A percentile compares a stretch with the other conserved stretches of the same genome.
phyloP scores from a whole-genome alignment of 2,329 filamentous ascomycete species.

The Escovopsis sp. region DNA sequence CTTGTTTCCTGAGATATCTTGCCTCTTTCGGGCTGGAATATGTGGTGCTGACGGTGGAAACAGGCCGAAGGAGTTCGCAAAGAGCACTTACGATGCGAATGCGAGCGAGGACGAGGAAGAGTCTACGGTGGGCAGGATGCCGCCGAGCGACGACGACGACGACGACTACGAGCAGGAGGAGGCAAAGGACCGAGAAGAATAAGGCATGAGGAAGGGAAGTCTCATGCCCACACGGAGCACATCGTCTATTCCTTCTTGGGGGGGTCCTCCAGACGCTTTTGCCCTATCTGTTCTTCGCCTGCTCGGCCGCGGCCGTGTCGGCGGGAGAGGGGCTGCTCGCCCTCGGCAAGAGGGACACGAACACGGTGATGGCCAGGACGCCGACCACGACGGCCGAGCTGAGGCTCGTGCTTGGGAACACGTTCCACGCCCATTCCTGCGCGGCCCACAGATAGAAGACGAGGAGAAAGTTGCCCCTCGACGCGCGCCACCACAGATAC shows the following conservation, averaged over 20 bases:
- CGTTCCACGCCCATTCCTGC: constrained; percentile 91
- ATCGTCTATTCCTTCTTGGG: background rate
- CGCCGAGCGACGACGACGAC: constrained; percentile 65
- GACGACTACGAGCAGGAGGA: constrained; percentile 28
- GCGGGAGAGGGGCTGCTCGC: constrained; percentile 10
- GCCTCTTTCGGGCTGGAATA: too few relatives aligned
- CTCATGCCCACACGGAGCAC: background rate
- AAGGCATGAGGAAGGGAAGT: background rate
- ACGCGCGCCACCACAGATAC: constrained; percentile 69
- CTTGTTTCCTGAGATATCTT: too few relatives aligned
- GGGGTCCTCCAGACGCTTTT: constrained; percentile 1
- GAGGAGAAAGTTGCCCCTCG: constrained; percentile 50
- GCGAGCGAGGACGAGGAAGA: constrained; percentile 62
- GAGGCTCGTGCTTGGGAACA: constrained; percentile 59
- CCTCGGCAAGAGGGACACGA: constrained; percentile 44
- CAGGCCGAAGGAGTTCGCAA: constrained; percentile 70
- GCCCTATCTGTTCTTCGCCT: constrained; percentile 17
- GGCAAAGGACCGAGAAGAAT: too few relatives aligned
- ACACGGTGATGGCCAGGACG: constrained; percentile 51
- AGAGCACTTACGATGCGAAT: constrained; percentile 44
- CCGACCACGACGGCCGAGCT: constrained; percentile 52
- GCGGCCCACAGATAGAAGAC: constrained; percentile 56
- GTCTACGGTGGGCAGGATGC: constrained; percentile 71
- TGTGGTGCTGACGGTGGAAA: background rate
- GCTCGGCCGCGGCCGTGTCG: constrained; percentile 3